A percentile compares a stretch with the other conserved stretches of the same genome.
These are phyloP conservation scores for Elymus sibiricus DNA, from an alignment of 176 grass and related monocot genomes.

Conservation along the genomic window DNA sequence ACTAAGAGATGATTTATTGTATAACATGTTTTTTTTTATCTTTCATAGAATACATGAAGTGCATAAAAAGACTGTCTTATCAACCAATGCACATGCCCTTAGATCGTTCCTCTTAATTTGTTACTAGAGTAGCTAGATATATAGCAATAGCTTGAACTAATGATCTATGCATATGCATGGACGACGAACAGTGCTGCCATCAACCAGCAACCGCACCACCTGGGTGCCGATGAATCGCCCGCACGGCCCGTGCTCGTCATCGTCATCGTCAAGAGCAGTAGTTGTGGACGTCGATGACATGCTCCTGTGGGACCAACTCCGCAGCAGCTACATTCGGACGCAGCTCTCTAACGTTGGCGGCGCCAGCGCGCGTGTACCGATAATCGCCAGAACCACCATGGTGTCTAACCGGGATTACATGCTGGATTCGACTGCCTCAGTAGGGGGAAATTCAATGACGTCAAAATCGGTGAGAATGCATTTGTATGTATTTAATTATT, in stretches of 20 bases:
- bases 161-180: not conserved
- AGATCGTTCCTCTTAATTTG: not conserved
- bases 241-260: not conserved
- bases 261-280: not conserved
- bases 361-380: too few species aligned
- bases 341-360: not conserved
- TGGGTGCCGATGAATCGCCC: not conserved
- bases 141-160: too few species aligned
- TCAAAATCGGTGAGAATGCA: too few species aligned
- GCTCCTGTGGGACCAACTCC: conserved; percentile 30
- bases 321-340: conserved; percentile 13
- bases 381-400: too few species aligned
- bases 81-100: too few species aligned
- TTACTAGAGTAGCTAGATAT: not conserved
- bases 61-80: too few species aligned
- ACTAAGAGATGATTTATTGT: too few species aligned
- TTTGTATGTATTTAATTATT: too few species aligned
- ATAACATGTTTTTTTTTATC: too few species aligned
- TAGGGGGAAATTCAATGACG: too few species aligned
- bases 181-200: not conserved
- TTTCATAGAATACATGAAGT: too few species aligned
- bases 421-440: rapidly evolving
- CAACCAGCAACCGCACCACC: not conserved
- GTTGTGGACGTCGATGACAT: not conserved
- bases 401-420: too few species aligned